Base-by-base conservation (phyloP, 1,284 basidiomycete species). In the Veloboletus limbatus region DNA sequence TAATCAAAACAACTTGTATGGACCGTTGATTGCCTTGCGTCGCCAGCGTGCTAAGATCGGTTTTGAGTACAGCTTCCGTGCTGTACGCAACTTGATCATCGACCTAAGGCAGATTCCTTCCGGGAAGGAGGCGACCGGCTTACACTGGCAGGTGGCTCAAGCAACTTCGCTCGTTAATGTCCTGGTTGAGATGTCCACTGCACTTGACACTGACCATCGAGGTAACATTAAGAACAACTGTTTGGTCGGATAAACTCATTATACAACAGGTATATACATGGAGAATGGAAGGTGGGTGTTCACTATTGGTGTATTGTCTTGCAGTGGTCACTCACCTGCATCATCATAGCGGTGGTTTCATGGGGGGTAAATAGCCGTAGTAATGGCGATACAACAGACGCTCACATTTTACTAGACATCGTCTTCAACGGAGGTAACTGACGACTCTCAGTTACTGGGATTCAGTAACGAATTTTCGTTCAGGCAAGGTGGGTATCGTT, bases 141-240 rank as follows among this genome's bases (percentile, higher is more conserved):
- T 88, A 28, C 85, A 90, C 52, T 88, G 86, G 79, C 85, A 89
- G 65, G 82, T 89, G 18, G 78, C 87, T 5, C 88, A 91, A 59
- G 78, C 84, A 1, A 91, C 88, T 0, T 85, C 83, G 1, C 68
- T 92, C 35, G 74, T 81, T 43, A 75, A 78, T 52, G 63, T 76
- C 45, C 68, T 74, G 40, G 71, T 79, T 49, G 65, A 74, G 39
- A 74, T 79, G 74, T 71, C 72, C 6, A 69, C 67, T 28, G 70
- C 63, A 24, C 45, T 68, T 11, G 69, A 67, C 0, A 73, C 67
- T 21, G 61, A 66, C 3, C 80, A 81, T 41, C 70, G 73, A 63
- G 78, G 75, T 54, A 61, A 43, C 47, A 21, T 46, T 21, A 31
- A 0, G 27, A 28, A 18, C 1, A 18, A 0, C 1, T 14, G 17